Percentiles rank a stretch among this genome's conserved stretches.
phyloP scores from a whole-genome alignment of 73 alveolate genomes.

The Tetrahymena borealis region DNA sequence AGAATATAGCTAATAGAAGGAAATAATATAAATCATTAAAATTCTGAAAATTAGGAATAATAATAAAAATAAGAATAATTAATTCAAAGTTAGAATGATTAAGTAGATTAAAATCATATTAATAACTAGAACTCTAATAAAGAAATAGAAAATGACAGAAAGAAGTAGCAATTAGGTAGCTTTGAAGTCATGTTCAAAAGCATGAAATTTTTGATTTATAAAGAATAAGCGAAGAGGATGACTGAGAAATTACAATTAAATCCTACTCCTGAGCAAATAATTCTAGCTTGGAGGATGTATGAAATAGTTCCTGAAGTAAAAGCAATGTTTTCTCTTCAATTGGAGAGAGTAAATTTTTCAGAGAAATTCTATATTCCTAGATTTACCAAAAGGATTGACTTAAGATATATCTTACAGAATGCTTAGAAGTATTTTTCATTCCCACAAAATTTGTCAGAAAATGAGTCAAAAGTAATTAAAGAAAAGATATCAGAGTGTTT shows the following conservation, averaged over 20 bases:
- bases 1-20: no score
- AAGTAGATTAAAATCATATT: background rate
- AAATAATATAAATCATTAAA: no score
- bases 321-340: background rate
- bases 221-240: background rate
- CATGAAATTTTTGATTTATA: background rate
- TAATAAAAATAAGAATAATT: no score
- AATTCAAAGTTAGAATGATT: background rate
- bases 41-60: no score
- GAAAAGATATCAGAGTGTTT: background rate
- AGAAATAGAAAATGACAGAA: background rate
- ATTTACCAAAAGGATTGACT: background rate
- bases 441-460: background rate
- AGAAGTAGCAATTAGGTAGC: background rate
- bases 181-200: background rate
- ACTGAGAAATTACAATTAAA: background rate
- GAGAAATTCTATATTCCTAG: background rate
- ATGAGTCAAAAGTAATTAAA: background rate
- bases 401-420: background rate
- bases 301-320: background rate
- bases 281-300: background rate
- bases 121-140: background rate
- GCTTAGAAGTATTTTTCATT: background rate
- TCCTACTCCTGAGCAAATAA: background rate
- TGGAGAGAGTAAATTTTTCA: background rate